Evolutionary conservation across 257 asterid genomes (phyloP), one percentile per base, ranked within the genome.

Genomic region (Fraxinus quadrangulata): DNA sequence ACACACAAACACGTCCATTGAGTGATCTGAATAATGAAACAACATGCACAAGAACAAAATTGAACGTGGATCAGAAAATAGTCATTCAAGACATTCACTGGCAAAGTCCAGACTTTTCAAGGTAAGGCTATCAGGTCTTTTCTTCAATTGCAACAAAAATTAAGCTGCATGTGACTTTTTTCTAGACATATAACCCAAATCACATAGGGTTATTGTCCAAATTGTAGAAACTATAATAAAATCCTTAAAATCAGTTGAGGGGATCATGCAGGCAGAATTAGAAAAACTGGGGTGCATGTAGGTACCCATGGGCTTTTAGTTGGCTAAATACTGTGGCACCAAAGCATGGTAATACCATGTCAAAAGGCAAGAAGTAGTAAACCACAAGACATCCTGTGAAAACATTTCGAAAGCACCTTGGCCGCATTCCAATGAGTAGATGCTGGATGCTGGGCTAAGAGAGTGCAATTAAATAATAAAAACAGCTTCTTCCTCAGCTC

Each of bases 21-120:
- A 61, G 56, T 40, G 72, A 63, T 40, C 59, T 47, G 76, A 75
- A 71, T 16, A 26, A 51, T 16, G 71, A 79, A 63, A 56, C 56
- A 63, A 56, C 56, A 66, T 45, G 75, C 45, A 70, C 13, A 40
- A 14, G 31, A 73, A 65, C 73, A 23, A 69, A 30, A 70, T 65
- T 23, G 28, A 30, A 36, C 39, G 69, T 31, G 31, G 3, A 39
- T 14, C 33, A 49, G 21, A 12, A 10, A 13, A 49, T 16, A 51
- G 34, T 82, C 17, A 24, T 68, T 36, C 75, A 23, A 54, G 69
- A 47, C 26, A 77, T 30, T 59, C 30, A 51, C 33, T 16, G 71
- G 66, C 67, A 19, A 68, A 9, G 14, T 56, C 21, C 49, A 40
- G 73, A 73, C 37, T 74, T 17, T n/a, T 19, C 21, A 51, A 51